These are phyloP conservation scores for Pseudozyma tsukubaensis DNA, from an alignment of 1,284 basidiomycete genomes.

Conservation along the genomic window DNA sequence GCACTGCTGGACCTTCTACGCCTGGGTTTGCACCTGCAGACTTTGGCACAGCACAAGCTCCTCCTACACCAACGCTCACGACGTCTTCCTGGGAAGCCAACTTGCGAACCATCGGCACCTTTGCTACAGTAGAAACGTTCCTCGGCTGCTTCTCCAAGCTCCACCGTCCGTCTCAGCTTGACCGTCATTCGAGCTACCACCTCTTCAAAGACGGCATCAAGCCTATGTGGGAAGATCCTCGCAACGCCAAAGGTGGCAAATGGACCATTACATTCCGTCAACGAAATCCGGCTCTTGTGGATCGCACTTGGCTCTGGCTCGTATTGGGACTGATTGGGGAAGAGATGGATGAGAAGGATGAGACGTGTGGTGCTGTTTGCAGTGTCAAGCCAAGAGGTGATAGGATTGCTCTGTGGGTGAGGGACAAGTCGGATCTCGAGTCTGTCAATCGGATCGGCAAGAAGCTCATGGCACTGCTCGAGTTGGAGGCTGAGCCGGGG, in stretches of 20 bases:
- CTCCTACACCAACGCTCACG: constrained; percentile 71
- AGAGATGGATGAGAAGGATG: constrained; percentile 84
- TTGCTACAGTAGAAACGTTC: constrained; percentile 78
- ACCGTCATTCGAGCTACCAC: constrained; percentile 90
- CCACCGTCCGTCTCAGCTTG: constrained; percentile 85
- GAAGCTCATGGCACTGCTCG: constrained; percentile 69
- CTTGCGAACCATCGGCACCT: constrained; percentile 59
- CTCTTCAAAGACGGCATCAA: constrained; percentile 88
- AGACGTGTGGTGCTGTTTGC: constrained; percentile 84
- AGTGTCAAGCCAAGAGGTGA: constrained; percentile 86
- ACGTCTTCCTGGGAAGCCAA: constrained; percentile 51
- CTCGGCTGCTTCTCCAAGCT: constrained; percentile 95
- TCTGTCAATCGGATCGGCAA: constrained; percentile 84
- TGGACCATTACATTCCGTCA: constrained; percentile 90
- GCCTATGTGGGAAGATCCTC: constrained; percentile 95
- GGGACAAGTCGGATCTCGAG: constrained; percentile 83
- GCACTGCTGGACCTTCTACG: constrained; percentile 8
- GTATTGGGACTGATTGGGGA: constrained; percentile 91
- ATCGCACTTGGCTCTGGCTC: constrained; percentile 89
- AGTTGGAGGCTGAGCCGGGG: constrained; percentile 40
- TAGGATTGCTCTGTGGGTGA: constrained; percentile 88
- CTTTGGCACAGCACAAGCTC: constrained; percentile 83
- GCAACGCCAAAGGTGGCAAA: constrained; percentile 89
- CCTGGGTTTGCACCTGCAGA: constrained; percentile 75
- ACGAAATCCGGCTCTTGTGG: constrained; percentile 80